Percentiles rank a stretch among this genome's conserved stretches.
Evolutionary conservation across 805 yeast species (phyloP).

Genomic region (Vanderwaltozyma verrucispora): DNA sequence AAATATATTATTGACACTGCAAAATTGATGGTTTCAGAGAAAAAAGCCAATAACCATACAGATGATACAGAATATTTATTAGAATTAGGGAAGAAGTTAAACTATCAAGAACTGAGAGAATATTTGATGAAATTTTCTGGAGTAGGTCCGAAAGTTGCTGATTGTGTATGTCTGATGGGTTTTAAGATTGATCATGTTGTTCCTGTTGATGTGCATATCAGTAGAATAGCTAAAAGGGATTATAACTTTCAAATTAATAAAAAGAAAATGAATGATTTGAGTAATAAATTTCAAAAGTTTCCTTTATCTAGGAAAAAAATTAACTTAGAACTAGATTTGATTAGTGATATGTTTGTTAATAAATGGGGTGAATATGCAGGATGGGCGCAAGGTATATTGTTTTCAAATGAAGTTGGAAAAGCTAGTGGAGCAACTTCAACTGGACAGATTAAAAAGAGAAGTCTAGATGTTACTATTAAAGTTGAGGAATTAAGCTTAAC

Average conservation of each 20-base stretch:
- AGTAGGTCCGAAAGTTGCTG: slow-evolving; percentile 97
- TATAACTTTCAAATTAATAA: slow-evolving; percentile 41
- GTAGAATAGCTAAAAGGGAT: slow-evolving; percentile 77
- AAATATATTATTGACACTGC: slow-evolving; percentile 79
- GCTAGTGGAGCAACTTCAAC: slow-evolving; percentile 50
- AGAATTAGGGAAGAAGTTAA: slow-evolving; percentile 31
- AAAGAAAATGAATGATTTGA: slow-evolving; percentile 21
- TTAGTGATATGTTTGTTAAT: slow-evolving; percentile 47
- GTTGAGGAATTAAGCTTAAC: no score
- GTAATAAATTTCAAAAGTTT: slow-evolving; percentile 17
- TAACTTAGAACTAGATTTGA: slow-evolving; percentile 32
- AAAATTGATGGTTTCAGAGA: slow-evolving; percentile 33
- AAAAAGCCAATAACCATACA: slow-evolving; percentile 6
- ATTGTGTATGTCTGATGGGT: slow-evolving; percentile 84
- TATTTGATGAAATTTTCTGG: slow-evolving; percentile 59
- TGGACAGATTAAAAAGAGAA: slow-evolving; percentile 18
- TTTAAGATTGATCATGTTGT: slow-evolving; percentile 60
- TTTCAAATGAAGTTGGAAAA: slow-evolving; percentile 76
- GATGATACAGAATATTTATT: slow-evolving; percentile 29
- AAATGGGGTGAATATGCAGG: slow-evolving; percentile 92
- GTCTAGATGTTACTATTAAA: slow-evolving; percentile 5
- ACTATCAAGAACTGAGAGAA: slow-evolving; percentile 29
- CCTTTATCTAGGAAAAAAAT: slow-evolving; percentile 27
- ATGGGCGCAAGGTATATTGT: slow-evolving; percentile 95
- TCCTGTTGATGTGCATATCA: slow-evolving; percentile 94